phyloP scores from a whole-genome alignment of 2,329 filamentous ascomycete species.

The Nothomitra cinnamomea region DNA sequence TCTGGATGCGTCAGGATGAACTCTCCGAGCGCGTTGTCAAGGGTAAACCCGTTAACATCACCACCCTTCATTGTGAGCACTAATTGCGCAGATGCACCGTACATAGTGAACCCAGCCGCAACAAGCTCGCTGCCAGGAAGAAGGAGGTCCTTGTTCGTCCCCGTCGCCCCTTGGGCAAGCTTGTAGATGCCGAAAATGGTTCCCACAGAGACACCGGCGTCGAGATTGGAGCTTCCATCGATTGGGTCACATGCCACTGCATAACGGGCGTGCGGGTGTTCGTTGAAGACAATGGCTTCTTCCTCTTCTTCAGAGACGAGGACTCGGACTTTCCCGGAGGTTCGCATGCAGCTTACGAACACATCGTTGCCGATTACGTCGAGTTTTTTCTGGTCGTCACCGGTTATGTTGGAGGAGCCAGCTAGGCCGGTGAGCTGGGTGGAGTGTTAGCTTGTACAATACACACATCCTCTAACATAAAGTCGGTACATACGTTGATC shows the following conservation, averaged over 20 bases:
- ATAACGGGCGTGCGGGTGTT: slow-evolving; percentile 61
- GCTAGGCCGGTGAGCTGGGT: slow-evolving; percentile 67
- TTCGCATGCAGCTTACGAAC: slow-evolving; percentile 89
- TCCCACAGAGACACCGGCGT: slow-evolving; percentile 92
- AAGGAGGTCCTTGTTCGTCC: slow-evolving; percentile 71
- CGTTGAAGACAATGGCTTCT: slow-evolving; percentile 70
- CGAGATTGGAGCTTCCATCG: slow-evolving; percentile 92
- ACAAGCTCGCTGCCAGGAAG: slow-evolving; percentile 81
- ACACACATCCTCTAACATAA: too few relatives aligned
- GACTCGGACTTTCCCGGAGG: slow-evolving; percentile 75
- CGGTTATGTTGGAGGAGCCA: slow-evolving; percentile 85
- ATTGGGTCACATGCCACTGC: slow-evolving; percentile 96
- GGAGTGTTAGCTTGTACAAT: slow-evolving; percentile 3
- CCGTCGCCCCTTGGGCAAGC: slow-evolving; percentile 57
- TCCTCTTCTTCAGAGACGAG: slow-evolving; percentile 98
- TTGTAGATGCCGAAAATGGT: slow-evolving; percentile 95
- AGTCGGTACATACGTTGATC: slow-evolving; percentile 46
- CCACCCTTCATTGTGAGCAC: slow-evolving; percentile 94
- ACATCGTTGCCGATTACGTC: slow-evolving; percentile 98
- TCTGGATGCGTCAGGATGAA: slow-evolving; percentile 96
- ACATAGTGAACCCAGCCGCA: slow-evolving; percentile 98
- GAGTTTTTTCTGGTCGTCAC: slow-evolving; percentile 98
- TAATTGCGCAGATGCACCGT: slow-evolving; percentile 87
- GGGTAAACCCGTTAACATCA: slow-evolving; percentile 89
- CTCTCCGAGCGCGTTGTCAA: slow-evolving; percentile 91